Conservation (phyloP, 495 filamentous ascomycete genomes). For the Penicillium nucicola region DNA sequence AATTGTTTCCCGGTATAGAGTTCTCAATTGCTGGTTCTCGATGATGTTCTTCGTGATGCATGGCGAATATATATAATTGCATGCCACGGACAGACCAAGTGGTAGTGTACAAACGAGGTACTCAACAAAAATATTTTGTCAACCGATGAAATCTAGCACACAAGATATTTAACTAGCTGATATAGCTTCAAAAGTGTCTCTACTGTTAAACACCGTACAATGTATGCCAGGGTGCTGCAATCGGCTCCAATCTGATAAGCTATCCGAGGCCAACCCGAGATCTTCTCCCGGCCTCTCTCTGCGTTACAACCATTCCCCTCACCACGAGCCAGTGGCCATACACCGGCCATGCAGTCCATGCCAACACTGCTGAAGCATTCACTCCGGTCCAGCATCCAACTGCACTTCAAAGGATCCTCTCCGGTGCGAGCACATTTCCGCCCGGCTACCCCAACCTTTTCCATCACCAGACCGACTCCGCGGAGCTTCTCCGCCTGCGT, state of each 20-base stretch:
- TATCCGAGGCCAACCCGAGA: constrained; percentile 12
- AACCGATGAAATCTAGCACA: no score
- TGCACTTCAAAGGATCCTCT: constrained; percentile 22
- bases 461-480: constrained; percentile 13
- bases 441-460: constrained; percentile 25
- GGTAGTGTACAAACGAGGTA: no score
- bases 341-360: constrained; percentile 42
- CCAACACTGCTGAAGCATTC: constrained; percentile 41
- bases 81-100: no score
- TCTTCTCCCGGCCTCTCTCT: constrained; percentile 6
- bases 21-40: no score
- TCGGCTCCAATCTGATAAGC: constrained; percentile 11
- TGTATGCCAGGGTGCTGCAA: no score
- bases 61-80: no score
- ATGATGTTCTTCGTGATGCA: no score
- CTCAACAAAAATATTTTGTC: no score
- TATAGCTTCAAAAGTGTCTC: no score
- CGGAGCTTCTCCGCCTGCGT: constrained; percentile 37
- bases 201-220: no score
- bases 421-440: constrained; percentile 15
- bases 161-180: no score
- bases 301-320: constrained; percentile 7
- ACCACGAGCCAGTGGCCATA: constrained; percentile 19
- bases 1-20: no score
- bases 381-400: constrained; percentile 26